phyloP scores from a whole-genome alignment of 345 rosid species.

The Citrus mangshanensis region DNA sequence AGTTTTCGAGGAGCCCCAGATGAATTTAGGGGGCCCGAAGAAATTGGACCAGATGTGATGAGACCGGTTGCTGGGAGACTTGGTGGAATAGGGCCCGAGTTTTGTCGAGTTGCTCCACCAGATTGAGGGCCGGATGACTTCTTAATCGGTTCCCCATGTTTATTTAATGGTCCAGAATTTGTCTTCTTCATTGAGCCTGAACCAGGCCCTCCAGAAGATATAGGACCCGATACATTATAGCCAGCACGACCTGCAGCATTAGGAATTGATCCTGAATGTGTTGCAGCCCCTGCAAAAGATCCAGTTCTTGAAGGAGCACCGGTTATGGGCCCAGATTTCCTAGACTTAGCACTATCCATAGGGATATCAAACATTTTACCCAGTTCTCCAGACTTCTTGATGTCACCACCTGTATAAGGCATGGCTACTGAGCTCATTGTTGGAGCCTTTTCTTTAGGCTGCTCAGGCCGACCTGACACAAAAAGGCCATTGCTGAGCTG shows the following conservation, averaged over 20 bases:
- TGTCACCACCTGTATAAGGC: constrained; percentile 97
- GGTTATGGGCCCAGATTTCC: constrained; percentile 93
- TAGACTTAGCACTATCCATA: constrained; percentile 55
- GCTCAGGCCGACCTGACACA: constrained; percentile 97
- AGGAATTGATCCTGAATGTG: constrained; percentile 80
- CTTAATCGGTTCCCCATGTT: constrained; percentile 89
- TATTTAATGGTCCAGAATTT: constrained; percentile 87
- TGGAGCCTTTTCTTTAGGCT: constrained; percentile 80
- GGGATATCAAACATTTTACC: constrained; percentile 98
- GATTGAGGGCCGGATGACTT: constrained; percentile 94
- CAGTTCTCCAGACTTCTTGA: constrained; percentile 88
- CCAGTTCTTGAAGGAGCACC: constrained; percentile 86
- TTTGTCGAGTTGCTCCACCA: constrained; percentile 85
- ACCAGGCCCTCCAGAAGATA: constrained; percentile 57
- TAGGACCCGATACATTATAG: constrained; percentile 64
- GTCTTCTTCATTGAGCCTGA: constrained; percentile 87
- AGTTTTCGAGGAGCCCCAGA: constrained; percentile 86
- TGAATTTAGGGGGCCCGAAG: constrained; percentile 77
- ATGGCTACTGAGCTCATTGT: constrained; percentile 85
- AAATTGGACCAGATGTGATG: constrained; percentile 89
- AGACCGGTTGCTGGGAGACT: constrained; percentile 90
- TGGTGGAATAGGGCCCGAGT: constrained; percentile 88
- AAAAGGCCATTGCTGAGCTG: constrained; percentile 82
- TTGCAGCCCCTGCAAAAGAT: constrained; percentile 75
- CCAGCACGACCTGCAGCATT: constrained; percentile 70